A percentile compares a stretch with the other conserved stretches of the same genome.
Conservation (phyloP, 1,284 basidiomycete genomes). For the Binderoboletus segoi region DNA sequence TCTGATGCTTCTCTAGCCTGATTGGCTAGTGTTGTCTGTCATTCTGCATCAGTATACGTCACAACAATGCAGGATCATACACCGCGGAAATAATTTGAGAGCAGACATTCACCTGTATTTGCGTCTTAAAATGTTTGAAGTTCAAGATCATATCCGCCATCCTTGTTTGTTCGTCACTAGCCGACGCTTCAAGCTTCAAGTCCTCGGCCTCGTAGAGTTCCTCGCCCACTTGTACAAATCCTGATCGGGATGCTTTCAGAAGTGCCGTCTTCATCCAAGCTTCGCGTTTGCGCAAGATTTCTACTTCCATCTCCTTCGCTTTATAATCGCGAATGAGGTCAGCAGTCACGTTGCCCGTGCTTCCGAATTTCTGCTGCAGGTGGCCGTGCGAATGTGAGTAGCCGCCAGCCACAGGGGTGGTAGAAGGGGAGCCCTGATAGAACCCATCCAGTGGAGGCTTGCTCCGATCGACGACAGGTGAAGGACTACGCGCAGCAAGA, state of each 20-base stretch:
- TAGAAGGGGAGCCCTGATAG: conserved; percentile 57
- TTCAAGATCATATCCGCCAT: conserved; percentile 76
- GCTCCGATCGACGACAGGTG: conserved; percentile 57
- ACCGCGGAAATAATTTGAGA: conserved; percentile 6
- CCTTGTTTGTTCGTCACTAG: conserved; percentile 44
- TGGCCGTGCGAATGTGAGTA: conserved; percentile 30
- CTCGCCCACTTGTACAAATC: conserved; percentile 74
- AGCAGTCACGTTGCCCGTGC: conserved; percentile 68
- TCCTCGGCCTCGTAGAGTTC: conserved; percentile 39
- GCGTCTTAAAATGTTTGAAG: conserved; percentile 89
- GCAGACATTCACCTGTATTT: conserved; percentile 72
- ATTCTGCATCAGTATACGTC: conserved; percentile 17
- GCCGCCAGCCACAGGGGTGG: conserved; percentile 41
- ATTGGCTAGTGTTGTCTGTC: conserved; percentile 68
- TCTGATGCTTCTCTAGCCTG: conserved; percentile 81
- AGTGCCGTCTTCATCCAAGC: conserved; percentile 88
- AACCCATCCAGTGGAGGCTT: conserved; percentile 62
- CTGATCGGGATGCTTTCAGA: conserved; percentile 75
- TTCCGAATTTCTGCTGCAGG: conserved; percentile 48
- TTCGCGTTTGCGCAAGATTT: conserved; percentile 77
- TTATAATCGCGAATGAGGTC: conserved; percentile 80
- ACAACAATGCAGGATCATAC: not conserved
- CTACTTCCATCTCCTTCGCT: conserved; percentile 80
- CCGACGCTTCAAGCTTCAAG: conserved; percentile 41
- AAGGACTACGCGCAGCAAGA: conserved; percentile 59